phyloP scores from a whole-genome alignment of 805 yeast genomes.

The Suhomyces faveliae region DNA sequence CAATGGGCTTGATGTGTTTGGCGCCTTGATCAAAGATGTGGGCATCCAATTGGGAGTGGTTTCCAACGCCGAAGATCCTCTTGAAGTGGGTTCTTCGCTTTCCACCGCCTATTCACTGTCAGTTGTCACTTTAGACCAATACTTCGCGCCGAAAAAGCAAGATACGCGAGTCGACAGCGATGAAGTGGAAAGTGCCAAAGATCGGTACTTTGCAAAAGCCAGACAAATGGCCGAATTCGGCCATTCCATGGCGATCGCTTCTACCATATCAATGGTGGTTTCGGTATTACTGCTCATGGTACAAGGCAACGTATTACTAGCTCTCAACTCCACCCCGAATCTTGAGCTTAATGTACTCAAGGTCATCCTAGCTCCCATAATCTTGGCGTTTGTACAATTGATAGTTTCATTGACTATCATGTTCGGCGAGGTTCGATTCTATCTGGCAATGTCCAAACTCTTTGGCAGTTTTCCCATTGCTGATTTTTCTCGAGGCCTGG shows the following conservation, averaged over 20 bases:
- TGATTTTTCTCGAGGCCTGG: background rate
- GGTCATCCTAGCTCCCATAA: background rate
- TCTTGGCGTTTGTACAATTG: background rate
- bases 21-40: constrained; percentile 49
- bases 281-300: constrained; percentile 2
- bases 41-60: constrained; percentile 45
- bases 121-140: constrained; percentile 1
- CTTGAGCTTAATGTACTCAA: background rate
- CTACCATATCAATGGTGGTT: background rate
- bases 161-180: background rate
- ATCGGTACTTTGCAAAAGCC: background rate
- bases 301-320: background rate
- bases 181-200: background rate
- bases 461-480: background rate
- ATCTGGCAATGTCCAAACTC: background rate
- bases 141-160: background rate
- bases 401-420: background rate
- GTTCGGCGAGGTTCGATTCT: background rate
- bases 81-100: constrained; percentile 13
- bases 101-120: constrained; percentile 9
- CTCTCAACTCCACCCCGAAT: background rate
- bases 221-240: background rate
- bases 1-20: constrained; percentile 47
- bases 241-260: background rate
- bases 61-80: constrained; percentile 39